Evolutionary conservation across 2,329 filamentous ascomycete genomes (phyloP), one percentile per base, ranked within the genome.

Genomic region (Xylaria sp.): DNA sequence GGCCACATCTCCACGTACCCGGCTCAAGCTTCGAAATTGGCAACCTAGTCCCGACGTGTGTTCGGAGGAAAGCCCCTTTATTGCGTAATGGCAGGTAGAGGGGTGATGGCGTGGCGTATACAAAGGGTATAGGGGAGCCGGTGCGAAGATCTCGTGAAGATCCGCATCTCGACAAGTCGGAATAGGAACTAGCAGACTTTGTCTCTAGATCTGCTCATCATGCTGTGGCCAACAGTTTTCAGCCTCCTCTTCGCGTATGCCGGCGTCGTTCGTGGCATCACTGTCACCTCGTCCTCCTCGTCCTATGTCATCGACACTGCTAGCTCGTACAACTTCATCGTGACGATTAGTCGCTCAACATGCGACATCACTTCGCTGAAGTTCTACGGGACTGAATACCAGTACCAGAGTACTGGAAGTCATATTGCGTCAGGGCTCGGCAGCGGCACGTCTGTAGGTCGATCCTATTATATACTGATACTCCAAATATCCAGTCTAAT

Each of bases 381-480:
- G 20, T 87, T 81, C 71, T 80, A 82, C 42, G 81, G 82, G 53
- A 79, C 81, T 22, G 83, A 87, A 63, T 79, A 85, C 17, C 85
- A 87, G 72, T 85, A 85, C 56, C 70, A 77, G 2, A 74, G 77
- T 45, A 81, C 79, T 44, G 78, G 76, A 1, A 85, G 84, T 31
- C 85, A 87, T 56, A 87, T 88, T 45, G 80, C 79, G 10, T 87
- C 85, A 13, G 85, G 85, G 3, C 77, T 88, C 15, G 85, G 85
- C 15, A 78, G 73, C 68, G 79, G 72, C 54, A 67, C 69, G 1
- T 72, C 71, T 55, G 73, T 73, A 74, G 55, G 65, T 68, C 45
- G 66, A 13, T 65, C 78, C 27, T 77, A 76, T 36, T 81, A 83
- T 69, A 71, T 83, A 39, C 79, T 81, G 42, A 25, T 17, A 42